These are phyloP conservation scores for Penicillium sp. DNA, from an alignment of 2,329 filamentous ascomycete genomes.

Conservation along the genomic window DNA sequence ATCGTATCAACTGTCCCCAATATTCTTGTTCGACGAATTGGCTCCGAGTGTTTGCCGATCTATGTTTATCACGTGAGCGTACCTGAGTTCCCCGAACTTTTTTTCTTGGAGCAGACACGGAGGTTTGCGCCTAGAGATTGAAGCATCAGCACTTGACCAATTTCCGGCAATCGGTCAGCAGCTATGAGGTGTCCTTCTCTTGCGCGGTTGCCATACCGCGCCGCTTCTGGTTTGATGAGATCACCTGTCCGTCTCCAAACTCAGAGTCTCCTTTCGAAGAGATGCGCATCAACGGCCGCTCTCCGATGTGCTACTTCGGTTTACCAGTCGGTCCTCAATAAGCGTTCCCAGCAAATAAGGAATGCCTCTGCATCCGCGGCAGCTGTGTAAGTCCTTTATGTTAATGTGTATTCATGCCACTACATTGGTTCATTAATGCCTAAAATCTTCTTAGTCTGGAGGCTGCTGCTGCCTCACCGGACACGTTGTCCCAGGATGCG, in stretches of 20 bases:
- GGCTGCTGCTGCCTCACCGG: conserved; percentile 62
- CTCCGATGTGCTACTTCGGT: conserved; percentile 40
- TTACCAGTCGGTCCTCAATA: conserved; percentile 44
- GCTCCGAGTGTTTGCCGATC: conserved; percentile 19
- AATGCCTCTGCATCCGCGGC: conserved; percentile 49
- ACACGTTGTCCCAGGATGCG: conserved; percentile 62
- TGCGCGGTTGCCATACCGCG: conserved; percentile 45
- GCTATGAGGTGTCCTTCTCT: conserved; percentile 49
- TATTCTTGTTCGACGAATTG: conserved; percentile 5
- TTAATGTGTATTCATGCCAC: neutral
- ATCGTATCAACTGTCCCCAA: neutral
- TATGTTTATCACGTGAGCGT: conserved; percentile 36
- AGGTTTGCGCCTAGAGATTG: conserved; percentile 26
- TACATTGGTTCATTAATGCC: conserved; percentile 7
- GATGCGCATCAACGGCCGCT: conserved; percentile 46
- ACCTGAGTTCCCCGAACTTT: conserved; percentile 46
- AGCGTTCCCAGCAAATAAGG: conserved; percentile 49
- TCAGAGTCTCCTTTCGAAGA: conserved; percentile 41
- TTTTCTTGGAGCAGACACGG: conserved; percentile 35
- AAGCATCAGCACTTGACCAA: conserved; percentile 31
- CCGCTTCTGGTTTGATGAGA: conserved; percentile 43
- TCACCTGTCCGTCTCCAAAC: conserved; percentile 39
- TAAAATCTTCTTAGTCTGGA: conserved; percentile 50
- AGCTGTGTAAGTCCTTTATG: conserved; percentile 45
- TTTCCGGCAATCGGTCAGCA: conserved; percentile 33